A percentile compares a stretch with the other conserved stretches of the same genome.
These are phyloP conservation scores for Zygosaccharomyces kombuchaensis DNA, from an alignment of 805 yeast genomes.

Conservation along the genomic window DNA sequence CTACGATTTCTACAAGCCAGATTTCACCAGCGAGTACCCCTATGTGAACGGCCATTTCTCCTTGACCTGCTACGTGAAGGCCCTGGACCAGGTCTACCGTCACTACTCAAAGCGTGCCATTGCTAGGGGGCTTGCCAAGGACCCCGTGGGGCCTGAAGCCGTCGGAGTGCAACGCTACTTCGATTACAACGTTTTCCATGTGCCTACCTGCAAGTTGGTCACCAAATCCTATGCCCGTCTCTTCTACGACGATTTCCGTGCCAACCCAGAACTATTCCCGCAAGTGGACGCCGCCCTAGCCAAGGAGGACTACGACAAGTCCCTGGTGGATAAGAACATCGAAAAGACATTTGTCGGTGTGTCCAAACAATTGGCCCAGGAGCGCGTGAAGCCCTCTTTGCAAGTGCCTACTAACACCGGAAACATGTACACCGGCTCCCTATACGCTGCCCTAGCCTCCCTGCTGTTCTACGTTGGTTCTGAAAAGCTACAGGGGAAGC, in stretches of 20 bases:
- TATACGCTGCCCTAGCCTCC: slow-evolving; percentile 83
- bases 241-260: slow-evolving; percentile 78
- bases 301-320: slow-evolving; percentile 62
- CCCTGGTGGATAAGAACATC: slow-evolving; percentile 71
- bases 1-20: slow-evolving; percentile 97
- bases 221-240: slow-evolving; percentile 89
- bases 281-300: slow-evolving; percentile 51
- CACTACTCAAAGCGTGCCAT: slow-evolving; percentile 74
- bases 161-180: slow-evolving; percentile 71
- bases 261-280: slow-evolving; percentile 62
- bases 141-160: slow-evolving; percentile 45
- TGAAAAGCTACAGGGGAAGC: slow-evolving; percentile 70
- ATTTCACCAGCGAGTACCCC: slow-evolving; percentile 93
- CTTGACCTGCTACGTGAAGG: slow-evolving; percentile 86
- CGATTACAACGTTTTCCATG: slow-evolving; percentile 95
- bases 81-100: slow-evolving; percentile 82
- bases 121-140: slow-evolving; percentile 43
- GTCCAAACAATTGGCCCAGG: slow-evolving; percentile 63
- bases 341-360: slow-evolving; percentile 82
- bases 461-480: slow-evolving; percentile 69
- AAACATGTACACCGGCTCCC: slow-evolving; percentile 95
- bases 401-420: slow-evolving; percentile 94
- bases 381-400: slow-evolving; percentile 75
- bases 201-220: slow-evolving; percentile 95
- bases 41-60: slow-evolving; percentile 97